Evolutionary conservation across 2,329 filamentous ascomycete genomes (phyloP).

Genomic region (Epichloe sp.): DNA sequence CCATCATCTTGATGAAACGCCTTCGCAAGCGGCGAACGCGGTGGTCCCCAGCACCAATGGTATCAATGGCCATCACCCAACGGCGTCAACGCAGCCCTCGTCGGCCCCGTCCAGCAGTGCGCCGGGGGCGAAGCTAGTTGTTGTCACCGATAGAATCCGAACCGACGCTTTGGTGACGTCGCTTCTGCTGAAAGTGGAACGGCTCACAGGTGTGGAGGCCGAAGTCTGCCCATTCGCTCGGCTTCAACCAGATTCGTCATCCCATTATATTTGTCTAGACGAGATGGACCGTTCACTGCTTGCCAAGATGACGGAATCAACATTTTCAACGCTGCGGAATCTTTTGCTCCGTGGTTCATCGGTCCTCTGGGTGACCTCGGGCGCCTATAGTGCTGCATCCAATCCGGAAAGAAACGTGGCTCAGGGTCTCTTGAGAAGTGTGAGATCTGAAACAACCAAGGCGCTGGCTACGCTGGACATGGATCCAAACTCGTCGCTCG

Average conservation of each 20-base stretch:
- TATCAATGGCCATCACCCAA: not conserved
- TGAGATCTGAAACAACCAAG: constrained; percentile 33
- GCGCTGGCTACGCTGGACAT: constrained; percentile 33
- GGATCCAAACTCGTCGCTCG: constrained; percentile 17
- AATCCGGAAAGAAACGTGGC: constrained; percentile 30
- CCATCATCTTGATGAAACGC: not conserved
- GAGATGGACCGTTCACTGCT: constrained; percentile 32
- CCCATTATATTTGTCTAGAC: constrained; percentile 25
- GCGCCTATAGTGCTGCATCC: constrained; percentile 22
- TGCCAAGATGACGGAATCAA: constrained; percentile 21
- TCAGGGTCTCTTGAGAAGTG: constrained; percentile 29
- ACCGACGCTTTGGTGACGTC: constrained; percentile 10
- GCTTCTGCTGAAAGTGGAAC: constrained; percentile 3
- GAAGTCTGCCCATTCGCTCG: constrained; percentile 9
- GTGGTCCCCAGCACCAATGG: not conserved
- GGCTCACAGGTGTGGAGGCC: constrained; percentile 9
- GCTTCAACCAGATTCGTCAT: constrained; percentile 6
- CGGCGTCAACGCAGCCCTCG: not conserved
- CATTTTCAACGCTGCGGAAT: constrained; percentile 25
- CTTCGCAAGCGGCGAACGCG: not conserved
- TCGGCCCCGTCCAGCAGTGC: too few species aligned
- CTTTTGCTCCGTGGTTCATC: constrained; percentile 22
- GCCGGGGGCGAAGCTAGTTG: constrained; percentile 4
- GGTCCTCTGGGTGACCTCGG: constrained; percentile 27
- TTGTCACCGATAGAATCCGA: constrained; percentile 13